phyloP scores from a whole-genome alignment of 768 basidiomycete species.

The Gautieria morchelliformis region DNA sequence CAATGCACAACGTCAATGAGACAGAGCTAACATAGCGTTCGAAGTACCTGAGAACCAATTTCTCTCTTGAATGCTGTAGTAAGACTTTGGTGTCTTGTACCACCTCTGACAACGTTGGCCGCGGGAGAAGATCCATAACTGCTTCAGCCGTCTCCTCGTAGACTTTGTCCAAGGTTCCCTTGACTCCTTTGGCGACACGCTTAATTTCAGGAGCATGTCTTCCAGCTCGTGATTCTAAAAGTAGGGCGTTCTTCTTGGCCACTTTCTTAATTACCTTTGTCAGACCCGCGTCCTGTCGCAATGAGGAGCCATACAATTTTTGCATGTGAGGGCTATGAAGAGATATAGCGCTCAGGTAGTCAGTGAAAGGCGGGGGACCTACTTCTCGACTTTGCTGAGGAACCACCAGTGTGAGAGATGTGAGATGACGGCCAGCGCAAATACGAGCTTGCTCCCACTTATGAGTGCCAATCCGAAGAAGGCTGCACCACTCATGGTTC shows the following conservation, averaged over 20 bases:
- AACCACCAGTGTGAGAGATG: constrained; percentile 96
- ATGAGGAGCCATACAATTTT: constrained; percentile 85
- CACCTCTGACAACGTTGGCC: constrained; percentile 79
- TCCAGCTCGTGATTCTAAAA: constrained; percentile 68
- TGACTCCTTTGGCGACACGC: constrained; percentile 82
- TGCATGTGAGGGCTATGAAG: constrained; percentile 88
- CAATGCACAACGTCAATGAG: background rate
- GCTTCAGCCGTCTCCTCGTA: constrained; percentile 89
- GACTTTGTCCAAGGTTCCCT: constrained; percentile 91
- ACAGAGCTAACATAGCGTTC: background rate
- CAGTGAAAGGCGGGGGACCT: constrained; percentile 20
- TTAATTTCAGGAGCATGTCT: constrained; percentile 75
- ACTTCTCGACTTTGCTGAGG: constrained; percentile 87
- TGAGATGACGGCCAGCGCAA: constrained; percentile 72
- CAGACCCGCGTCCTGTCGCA: constrained; percentile 94
- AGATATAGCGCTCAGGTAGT: background rate
- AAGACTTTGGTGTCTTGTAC: constrained; percentile 89
- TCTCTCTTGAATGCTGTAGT: constrained; percentile 83
- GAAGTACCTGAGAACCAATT: constrained; percentile 83
- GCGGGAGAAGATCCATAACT: constrained; percentile 87
- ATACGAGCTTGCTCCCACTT: constrained; percentile 87
- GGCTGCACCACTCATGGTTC: constrained; percentile 85
- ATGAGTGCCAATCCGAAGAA: constrained; percentile 92
- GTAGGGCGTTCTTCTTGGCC: constrained; percentile 70
- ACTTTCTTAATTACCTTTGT: constrained; percentile 97